These are phyloP conservation scores for Paragyromitra xinjiangensis DNA, from an alignment of 495 filamentous ascomycete genomes.

Conservation along the genomic window DNA sequence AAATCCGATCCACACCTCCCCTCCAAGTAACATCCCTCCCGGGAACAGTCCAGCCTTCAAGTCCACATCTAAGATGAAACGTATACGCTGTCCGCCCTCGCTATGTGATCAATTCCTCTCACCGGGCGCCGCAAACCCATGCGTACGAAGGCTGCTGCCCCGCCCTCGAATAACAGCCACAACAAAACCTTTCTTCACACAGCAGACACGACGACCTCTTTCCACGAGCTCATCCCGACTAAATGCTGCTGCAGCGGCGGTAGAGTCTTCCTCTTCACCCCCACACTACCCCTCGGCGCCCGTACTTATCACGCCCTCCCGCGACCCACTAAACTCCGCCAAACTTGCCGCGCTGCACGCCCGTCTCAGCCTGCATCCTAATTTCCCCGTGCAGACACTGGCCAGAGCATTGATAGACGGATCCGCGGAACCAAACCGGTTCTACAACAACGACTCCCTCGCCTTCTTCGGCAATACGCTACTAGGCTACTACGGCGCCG, in stretches of 20 bases:
- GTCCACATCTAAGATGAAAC: slow-evolving; percentile 44
- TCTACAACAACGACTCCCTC: slow-evolving; percentile 84
- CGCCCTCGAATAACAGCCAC: slow-evolving; percentile 19
- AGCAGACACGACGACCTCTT: slow-evolving; percentile 27
- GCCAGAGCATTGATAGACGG: slow-evolving; percentile 84
- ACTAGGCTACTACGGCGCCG: slow-evolving; percentile 83
- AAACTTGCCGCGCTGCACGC: slow-evolving; percentile 94
- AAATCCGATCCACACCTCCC: background rate
- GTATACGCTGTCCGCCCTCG: slow-evolving; percentile 37
- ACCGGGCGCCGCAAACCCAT: slow-evolving; percentile 1
- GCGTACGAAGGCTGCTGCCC: slow-evolving; percentile 33
- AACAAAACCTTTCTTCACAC: slow-evolving; percentile 13
- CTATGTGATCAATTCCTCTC: slow-evolving; percentile 50
- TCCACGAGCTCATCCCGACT: slow-evolving; percentile 20
- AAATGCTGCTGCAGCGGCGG: background rate
- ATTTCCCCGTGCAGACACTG: slow-evolving; percentile 84
- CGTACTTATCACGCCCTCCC: slow-evolving; percentile 69
- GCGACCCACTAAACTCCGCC: slow-evolving; percentile 74
- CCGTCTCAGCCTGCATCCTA: slow-evolving; percentile 81
- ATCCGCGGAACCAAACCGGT: slow-evolving; percentile 76
- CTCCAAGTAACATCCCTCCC: background rate
- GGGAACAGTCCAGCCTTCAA: background rate
- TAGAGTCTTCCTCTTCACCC: background rate
- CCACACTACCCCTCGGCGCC: slow-evolving; percentile 6
- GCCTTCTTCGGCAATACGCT: slow-evolving; percentile 82